These are phyloP conservation scores for Paraphysoderma sedebokerense DNA, from an alignment of 371 early-diverging fungal species.

Conservation along the genomic window DNA sequence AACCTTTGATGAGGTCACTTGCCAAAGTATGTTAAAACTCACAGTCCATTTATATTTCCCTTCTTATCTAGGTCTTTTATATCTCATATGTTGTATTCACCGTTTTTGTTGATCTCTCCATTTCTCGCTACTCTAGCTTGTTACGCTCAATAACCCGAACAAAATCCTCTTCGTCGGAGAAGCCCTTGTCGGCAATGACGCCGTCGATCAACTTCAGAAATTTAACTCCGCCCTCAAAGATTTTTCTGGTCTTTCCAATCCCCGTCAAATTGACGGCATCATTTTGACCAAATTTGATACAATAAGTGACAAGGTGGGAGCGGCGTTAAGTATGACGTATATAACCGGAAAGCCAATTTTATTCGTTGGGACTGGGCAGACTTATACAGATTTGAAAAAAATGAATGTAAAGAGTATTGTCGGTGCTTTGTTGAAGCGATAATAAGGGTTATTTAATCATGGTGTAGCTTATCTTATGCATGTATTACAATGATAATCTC, in stretches of 20 bases:
- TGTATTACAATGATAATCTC: too few species aligned
- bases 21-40: constrained; percentile 41
- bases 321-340: constrained; percentile 93
- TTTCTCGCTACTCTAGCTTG: constrained; percentile 32
- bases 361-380: constrained; percentile 99
- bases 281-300: constrained; percentile 98
- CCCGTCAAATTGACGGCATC: constrained; percentile 92
- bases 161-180: constrained; percentile 99
- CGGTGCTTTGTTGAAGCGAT: constrained; percentile 63
- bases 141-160: constrained; percentile 85
- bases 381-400: constrained; percentile 87
- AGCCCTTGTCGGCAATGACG: constrained; percentile 97
- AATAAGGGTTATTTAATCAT: too few species aligned
- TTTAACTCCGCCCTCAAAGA: constrained; percentile 94
- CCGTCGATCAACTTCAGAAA: constrained; percentile 91
- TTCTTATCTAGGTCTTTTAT: background rate
- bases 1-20: constrained; percentile 91
- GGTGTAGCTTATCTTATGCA: too few species aligned
- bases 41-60: background rate
- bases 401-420: constrained; percentile 77
- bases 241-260: constrained; percentile 51
- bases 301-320: constrained; percentile 97
- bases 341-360: constrained; percentile 94
- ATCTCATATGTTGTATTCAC: background rate
- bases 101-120: background rate